Conservation (phyloP, 2,329 filamentous ascomycete species). For the Microcyclospora pomicola region DNA sequence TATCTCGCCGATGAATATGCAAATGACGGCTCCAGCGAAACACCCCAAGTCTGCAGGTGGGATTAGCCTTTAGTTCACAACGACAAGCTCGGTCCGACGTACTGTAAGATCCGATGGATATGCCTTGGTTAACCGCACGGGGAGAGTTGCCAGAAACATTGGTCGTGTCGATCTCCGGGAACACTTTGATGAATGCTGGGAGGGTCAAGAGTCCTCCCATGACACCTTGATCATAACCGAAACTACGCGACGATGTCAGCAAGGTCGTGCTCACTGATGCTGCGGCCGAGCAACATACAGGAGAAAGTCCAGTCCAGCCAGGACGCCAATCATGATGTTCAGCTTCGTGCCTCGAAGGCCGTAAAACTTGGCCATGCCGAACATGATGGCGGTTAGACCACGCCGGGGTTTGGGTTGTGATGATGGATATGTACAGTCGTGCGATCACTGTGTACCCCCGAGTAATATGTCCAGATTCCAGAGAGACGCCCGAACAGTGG, state of each 20-base stretch:
- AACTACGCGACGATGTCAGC: neutral
- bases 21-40: conserved; percentile 29
- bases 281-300: conserved; percentile 7
- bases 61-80: conserved; percentile 7
- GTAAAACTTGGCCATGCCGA: conserved; percentile 7
- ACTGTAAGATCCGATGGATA: conserved; percentile 26
- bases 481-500: too few species aligned
- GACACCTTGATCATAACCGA: conserved; percentile 25
- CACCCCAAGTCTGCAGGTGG: conserved; percentile 23
- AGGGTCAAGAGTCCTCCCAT: conserved; percentile 31
- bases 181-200: conserved; percentile 26
- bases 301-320: conserved; percentile 29
- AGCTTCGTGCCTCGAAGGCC: conserved; percentile 23
- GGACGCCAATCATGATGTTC: conserved; percentile 29
- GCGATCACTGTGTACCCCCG: too few species aligned
- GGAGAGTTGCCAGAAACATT: conserved; percentile 14
- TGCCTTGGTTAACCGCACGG: conserved; percentile 29
- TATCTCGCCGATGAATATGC: conserved; percentile 40
- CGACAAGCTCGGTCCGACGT: too few species aligned
- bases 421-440: too few species aligned
- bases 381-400: conserved; percentile 12
- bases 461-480: too few species aligned
- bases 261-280: neutral
- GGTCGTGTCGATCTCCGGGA: conserved; percentile 26
- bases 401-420: neutral